phyloP scores from a whole-genome alignment of 495 filamentous ascomycete species.

The Letharia columbiana region DNA sequence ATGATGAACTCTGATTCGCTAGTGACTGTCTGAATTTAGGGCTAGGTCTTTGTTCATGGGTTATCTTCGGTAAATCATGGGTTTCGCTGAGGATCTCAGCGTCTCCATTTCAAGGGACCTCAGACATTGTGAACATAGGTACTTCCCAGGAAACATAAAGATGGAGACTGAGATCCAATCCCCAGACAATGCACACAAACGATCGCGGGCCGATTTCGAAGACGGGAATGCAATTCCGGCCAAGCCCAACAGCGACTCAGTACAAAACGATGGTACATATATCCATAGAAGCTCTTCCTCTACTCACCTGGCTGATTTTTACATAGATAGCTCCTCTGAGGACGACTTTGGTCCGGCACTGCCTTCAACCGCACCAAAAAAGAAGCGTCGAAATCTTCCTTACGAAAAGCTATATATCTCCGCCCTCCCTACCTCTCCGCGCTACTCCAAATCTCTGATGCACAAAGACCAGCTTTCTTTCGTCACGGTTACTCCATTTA shows the following conservation, averaged over 20 bases:
- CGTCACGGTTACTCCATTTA: constrained; percentile 74
- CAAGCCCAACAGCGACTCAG: background rate
- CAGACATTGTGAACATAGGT: background rate
- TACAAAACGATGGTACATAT: background rate
- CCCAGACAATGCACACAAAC: constrained; percentile 1
- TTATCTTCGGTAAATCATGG: too few species aligned
- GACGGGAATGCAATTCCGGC: background rate
- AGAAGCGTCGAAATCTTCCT: constrained; percentile 83
- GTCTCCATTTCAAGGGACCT: background rate
- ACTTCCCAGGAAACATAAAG: background rate
- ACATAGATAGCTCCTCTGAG: constrained; percentile 64
- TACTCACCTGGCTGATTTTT: background rate
- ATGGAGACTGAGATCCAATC: background rate
- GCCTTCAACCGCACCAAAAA: constrained; percentile 62
- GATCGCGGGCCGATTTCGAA: constrained; percentile 4
- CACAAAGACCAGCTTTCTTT: constrained; percentile 91
- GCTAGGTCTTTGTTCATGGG: too few species aligned
- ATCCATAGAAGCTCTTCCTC: background rate
- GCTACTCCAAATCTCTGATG: constrained; percentile 97
- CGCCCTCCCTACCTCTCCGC: constrained; percentile 69
- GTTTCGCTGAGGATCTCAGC: too few species aligned
- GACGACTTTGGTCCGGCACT: constrained; percentile 92
- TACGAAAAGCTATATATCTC: constrained; percentile 92
- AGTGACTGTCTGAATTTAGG: too few species aligned
- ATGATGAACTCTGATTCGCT: too few species aligned